A percentile compares a stretch with the other conserved stretches of the same genome.
These are phyloP conservation scores for Tylopilus felleus DNA, from an alignment of 768 basidiomycete species.

Conservation along the genomic window DNA sequence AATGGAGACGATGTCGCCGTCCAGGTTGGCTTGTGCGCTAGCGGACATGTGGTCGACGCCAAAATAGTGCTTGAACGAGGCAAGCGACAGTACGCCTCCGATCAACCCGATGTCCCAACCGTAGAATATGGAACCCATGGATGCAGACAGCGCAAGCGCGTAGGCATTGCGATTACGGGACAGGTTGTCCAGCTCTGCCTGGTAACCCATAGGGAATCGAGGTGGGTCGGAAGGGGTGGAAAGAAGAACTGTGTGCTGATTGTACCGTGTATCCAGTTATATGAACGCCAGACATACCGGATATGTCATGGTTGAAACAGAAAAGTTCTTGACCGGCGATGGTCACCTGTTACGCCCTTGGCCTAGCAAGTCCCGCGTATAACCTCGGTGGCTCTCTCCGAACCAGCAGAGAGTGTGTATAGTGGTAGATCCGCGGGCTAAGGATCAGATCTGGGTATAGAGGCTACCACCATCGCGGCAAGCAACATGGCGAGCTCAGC, in stretches of 20 bases:
- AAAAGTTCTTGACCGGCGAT: not conserved
- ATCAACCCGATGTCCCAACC: slow-evolving; percentile 52
- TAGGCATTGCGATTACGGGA: slow-evolving; percentile 44
- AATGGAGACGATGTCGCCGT: slow-evolving; percentile 51
- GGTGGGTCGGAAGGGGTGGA: not conserved
- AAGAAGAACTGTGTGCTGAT: not conserved
- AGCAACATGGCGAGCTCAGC: not conserved
- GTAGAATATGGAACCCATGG: slow-evolving; percentile 48
- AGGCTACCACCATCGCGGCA: not conserved
- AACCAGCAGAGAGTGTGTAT: no score
- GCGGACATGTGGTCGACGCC: slow-evolving; percentile 39
- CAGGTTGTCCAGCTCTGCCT: slow-evolving; percentile 21
- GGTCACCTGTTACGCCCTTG: not conserved
- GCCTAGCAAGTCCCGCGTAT: not conserved
- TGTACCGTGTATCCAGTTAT: not conserved
- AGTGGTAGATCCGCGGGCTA: not conserved
- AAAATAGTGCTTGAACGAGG: slow-evolving; percentile 48
- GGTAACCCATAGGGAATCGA: slow-evolving; percentile 25
- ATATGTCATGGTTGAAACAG: not conserved
- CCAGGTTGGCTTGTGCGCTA: slow-evolving; percentile 38
- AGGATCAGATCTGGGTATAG: not conserved
- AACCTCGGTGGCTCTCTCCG: not conserved
- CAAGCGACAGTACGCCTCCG: slow-evolving; percentile 45
- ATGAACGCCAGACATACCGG: not conserved
- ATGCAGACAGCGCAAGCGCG: slow-evolving; percentile 40